These are phyloP conservation scores for Volvariella surrecta DNA, from an alignment of 1,284 basidiomycete species.

Conservation along the genomic window DNA sequence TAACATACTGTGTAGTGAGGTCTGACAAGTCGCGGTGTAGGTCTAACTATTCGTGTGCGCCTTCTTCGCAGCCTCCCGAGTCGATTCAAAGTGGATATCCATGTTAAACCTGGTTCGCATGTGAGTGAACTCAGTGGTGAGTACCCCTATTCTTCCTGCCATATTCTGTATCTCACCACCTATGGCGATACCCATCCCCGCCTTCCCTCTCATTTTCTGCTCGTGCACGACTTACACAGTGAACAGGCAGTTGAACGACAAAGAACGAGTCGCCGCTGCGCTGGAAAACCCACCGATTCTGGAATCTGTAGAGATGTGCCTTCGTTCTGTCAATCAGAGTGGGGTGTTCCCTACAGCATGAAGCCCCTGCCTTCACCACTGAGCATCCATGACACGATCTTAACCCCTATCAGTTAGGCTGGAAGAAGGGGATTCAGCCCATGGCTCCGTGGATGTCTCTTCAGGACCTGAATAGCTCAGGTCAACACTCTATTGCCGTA, in stretches of 20 bases:
- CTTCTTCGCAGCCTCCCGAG: constrained; percentile 85
- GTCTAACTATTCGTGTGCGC: constrained; percentile 88
- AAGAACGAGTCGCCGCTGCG: constrained; percentile 96
- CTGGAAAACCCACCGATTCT: constrained; percentile 87
- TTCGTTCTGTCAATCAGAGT: constrained; percentile 20
- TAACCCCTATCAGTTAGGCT: no score
- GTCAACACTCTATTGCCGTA: no score
- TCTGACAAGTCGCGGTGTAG: constrained; percentile 28
- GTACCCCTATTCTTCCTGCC: constrained; percentile 18
- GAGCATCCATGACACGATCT: no score
- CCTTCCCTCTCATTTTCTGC: not conserved
- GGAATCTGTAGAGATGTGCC: constrained; percentile 84
- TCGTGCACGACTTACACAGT: constrained; percentile 37
- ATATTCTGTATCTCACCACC: not conserved
- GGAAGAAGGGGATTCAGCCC: no score
- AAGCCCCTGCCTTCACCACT: no score
- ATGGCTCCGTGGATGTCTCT: no score
- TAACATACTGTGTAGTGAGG: constrained; percentile 3
- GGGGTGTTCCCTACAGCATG: no score
- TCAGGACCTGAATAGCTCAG: no score
- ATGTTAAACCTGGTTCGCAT: constrained; percentile 91
- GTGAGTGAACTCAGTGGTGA: constrained; percentile 85
- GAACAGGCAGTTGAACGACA: constrained; percentile 99
- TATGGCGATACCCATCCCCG: no score
- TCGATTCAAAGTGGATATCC: constrained; percentile 93